Conservation (phyloP, 139 green algal species). For the Asterochloris sp. region DNA sequence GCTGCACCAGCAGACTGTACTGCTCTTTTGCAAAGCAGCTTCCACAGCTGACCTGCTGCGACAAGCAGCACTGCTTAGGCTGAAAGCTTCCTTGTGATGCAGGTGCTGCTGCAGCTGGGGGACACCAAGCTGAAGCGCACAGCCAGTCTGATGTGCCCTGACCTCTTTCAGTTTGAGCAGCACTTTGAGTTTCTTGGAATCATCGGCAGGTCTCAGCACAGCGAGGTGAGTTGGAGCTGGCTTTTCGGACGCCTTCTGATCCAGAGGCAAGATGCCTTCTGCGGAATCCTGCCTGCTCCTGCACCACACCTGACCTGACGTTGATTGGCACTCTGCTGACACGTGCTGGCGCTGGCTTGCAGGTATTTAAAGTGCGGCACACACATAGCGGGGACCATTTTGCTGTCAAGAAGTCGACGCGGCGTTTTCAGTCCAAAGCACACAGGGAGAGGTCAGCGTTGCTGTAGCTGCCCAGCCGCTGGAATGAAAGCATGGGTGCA, state of each 20-base stretch:
- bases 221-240: conserved; percentile 32
- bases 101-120: conserved; percentile 51
- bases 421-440: conserved; percentile 40
- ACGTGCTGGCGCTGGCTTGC: not conserved
- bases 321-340: not conserved
- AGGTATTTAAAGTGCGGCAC: conserved; percentile 66
- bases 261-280: not conserved
- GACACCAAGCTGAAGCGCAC: conserved; percentile 54
- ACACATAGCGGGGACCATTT: conserved; percentile 43
- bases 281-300: not conserved
- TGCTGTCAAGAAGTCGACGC: conserved; percentile 50
- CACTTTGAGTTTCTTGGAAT: conserved; percentile 71
- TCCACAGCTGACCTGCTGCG: not conserved
- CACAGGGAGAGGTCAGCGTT: conserved; percentile 33
- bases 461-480: not conserved
- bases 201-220: conserved; percentile 53
- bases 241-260: not conserved
- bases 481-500: not conserved
- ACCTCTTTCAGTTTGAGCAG: conserved; percentile 63
- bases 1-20: too few species aligned
- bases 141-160: conserved; percentile 42
- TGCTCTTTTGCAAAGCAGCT: not conserved
- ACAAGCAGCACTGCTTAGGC: not conserved
- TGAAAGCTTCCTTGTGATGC: not conserved
- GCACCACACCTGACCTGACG: not conserved